Evolutionary conservation across 2,329 filamentous ascomycete genomes (phyloP).

Genomic region (Aspergillus proliferans): DNA sequence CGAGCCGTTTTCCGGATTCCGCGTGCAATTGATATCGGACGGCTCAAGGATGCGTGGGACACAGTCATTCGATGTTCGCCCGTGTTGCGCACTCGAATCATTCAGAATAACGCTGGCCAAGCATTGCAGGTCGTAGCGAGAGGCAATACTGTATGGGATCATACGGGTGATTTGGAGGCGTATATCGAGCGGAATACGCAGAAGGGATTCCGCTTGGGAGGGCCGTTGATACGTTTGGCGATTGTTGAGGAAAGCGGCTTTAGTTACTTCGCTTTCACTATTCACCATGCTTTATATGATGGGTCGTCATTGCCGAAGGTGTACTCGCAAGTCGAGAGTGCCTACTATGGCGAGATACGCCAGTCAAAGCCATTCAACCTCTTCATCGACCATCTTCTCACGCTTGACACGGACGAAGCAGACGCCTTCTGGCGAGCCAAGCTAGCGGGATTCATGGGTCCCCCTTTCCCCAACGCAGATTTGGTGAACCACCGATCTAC

Average conservation of each 20-base stretch:
- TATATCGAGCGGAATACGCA: constrained; percentile 1
- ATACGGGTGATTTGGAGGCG: background rate
- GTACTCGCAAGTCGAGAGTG: constrained; percentile 31
- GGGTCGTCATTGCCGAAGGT: constrained; percentile 40
- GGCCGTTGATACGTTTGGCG: constrained; percentile 1
- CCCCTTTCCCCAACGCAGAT: background rate
- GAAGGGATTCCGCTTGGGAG: constrained; percentile 1
- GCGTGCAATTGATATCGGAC: constrained; percentile 16
- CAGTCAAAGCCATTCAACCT: background rate
- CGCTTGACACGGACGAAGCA: background rate
- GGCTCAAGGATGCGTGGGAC: constrained; percentile 30
- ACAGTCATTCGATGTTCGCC: constrained; percentile 23
- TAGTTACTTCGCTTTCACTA: constrained; percentile 43
- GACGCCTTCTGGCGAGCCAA: background rate
- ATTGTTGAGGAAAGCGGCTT: background rate
- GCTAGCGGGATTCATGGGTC: background rate
- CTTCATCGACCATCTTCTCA: background rate
- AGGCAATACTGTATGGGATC: constrained; percentile 1
- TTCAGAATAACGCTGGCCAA: constrained; percentile 10
- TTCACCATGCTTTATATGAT: constrained; percentile 50
- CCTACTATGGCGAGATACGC: constrained; percentile 18
- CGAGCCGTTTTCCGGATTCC: constrained; percentile 23
- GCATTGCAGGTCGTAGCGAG: constrained; percentile 19
- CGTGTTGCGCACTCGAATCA: constrained; percentile 35
- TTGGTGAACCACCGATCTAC: background rate